phyloP scores from a whole-genome alignment of 148 eudicot species.

The Fallopia convolvulus region DNA sequence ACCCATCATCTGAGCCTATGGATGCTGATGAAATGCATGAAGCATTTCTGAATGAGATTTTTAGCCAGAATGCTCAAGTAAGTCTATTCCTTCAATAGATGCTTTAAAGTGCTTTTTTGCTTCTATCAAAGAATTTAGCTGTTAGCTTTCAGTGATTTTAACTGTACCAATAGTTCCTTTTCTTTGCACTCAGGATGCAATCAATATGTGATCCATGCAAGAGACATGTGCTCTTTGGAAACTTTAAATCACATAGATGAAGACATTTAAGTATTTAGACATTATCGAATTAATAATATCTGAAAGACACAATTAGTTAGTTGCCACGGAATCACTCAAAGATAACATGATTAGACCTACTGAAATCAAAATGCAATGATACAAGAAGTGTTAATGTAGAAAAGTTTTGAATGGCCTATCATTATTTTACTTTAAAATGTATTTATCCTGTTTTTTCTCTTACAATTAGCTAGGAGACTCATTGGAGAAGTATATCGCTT shows the following conservation, averaged over 20 bases:
- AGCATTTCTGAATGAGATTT: conserved; percentile 43
- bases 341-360: neutral
- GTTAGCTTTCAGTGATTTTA: neutral
- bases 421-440: neutral
- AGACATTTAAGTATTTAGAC: neutral
- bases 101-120: neutral
- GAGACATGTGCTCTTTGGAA: neutral
- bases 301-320: neutral
- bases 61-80: conserved; percentile 41
- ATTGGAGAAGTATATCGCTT: neutral
- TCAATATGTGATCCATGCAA: neutral
- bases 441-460: neutral
- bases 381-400: neutral
- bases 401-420: neutral
- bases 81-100: conserved; percentile 15
- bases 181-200: neutral
- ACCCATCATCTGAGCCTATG: conserved; percentile 20
- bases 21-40: conserved; percentile 40
- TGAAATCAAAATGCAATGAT: neutral
- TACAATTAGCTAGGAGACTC: neutral
- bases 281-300: neutral
- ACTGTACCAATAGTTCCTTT: neutral
- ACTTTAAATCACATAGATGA: neutral
- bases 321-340: neutral
- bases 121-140: neutral